Evolutionary conservation across 2,329 filamentous ascomycete species (phyloP).

Genomic region (Monilinia fructicola): DNA sequence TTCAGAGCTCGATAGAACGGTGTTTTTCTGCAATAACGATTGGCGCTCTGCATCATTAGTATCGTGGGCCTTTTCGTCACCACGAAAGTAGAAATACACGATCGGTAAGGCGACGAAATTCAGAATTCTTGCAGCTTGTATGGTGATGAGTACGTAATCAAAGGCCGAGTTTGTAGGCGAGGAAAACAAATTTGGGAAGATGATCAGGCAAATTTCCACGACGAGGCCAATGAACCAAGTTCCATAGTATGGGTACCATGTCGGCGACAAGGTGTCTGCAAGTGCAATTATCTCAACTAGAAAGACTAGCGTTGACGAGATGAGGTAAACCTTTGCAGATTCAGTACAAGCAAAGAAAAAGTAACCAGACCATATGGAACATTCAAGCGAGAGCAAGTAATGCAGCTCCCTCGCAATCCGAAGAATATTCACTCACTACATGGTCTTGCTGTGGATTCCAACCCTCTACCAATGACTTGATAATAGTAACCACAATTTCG

Average conservation of each 20-base stretch:
- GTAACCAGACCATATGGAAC: background rate
- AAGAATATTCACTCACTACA: slow-evolving; percentile 32
- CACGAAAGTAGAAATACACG: slow-evolving; percentile 39
- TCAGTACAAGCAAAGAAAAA: slow-evolving; percentile 21
- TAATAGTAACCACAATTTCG: slow-evolving; percentile 37
- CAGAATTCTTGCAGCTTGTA: slow-evolving; percentile 37
- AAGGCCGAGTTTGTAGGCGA: slow-evolving; percentile 31
- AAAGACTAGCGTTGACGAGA: slow-evolving; percentile 65
- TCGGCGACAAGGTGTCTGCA: slow-evolving; percentile 49
- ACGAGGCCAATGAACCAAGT: slow-evolving; percentile 59
- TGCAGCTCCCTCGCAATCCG: background rate
- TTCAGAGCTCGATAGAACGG: slow-evolving; percentile 38
- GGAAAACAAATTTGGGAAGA: slow-evolving; percentile 40
- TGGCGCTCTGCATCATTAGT: slow-evolving; percentile 57
- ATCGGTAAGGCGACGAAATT: slow-evolving; percentile 42
- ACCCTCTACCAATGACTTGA: slow-evolving; percentile 30
- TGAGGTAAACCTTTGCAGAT: slow-evolving; percentile 50
- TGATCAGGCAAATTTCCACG: slow-evolving; percentile 53
- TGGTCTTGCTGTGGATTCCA: slow-evolving; percentile 38
- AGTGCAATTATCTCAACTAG: slow-evolving; percentile 58
- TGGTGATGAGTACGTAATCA: slow-evolving; percentile 32
- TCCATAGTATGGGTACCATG: slow-evolving; percentile 64
- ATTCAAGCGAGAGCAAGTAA: background rate
- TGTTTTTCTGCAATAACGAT: slow-evolving; percentile 52
- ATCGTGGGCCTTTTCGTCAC: slow-evolving; percentile 37